Base-by-base conservation (phyloP, 805 yeast species). In the Brettanomyces sp. region DNA sequence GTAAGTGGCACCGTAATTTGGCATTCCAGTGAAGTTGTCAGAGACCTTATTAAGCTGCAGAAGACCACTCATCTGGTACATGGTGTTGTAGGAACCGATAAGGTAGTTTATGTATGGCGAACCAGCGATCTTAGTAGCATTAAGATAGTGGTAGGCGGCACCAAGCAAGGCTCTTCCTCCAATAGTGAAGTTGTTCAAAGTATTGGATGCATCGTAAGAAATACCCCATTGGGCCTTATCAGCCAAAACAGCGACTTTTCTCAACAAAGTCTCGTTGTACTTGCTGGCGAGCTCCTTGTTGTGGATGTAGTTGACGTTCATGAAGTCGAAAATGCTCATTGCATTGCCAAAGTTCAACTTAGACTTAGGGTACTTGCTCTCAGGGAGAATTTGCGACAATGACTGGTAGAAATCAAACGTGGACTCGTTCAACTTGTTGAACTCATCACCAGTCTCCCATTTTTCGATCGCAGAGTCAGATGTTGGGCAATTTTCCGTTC, bases 41-140 rank as follows among this genome's bases (percentile, higher is more conserved):
- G 63, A 57, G n/a, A 56, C 57, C 25, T 53, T 39, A 50, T 64
- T 56, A 48, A 72, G 52, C 28, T 64, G 64, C 42, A 68, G 41
- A 30, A 69, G 46, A 45, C 67, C 69, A 41, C 58, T 61, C 37
- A 68, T 48, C 55, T 67, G 72, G 60, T 59, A 68, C 67, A 73
- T 69, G 44, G 63, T 64, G 56, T 68, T 68, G 60, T 54, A 73
- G 5, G 77, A 66, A 37, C 77, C 77, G 12, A 73, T 70, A 52
- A 66, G 59, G 54, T 68, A 68, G 56, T 65, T 62, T 48, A 73
- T 47, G 50, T 59, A 63, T 41, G 74, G 76, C 4, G 65, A 48
- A 13, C 66, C 66, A 9, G 42, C 59, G 13, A 25, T 50, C 50
- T 56, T 61, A 14, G 75, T 69, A 22, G 59, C 53, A 55, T 67